Conservation (phyloP, 345 rosid species). For the Eucalyptus tenuipes region DNA sequence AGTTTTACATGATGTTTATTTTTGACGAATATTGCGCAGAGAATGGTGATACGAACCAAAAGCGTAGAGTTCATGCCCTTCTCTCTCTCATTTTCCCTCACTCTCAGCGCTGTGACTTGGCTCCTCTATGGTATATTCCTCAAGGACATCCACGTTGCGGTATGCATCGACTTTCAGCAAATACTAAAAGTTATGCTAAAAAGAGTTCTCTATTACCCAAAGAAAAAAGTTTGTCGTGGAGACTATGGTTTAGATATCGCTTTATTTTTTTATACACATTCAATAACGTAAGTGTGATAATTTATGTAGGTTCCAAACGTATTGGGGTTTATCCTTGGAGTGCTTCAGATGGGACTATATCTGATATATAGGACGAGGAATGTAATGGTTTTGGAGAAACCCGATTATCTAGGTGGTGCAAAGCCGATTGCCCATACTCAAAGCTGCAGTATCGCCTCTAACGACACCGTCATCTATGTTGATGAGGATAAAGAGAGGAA, state of each 20-base stretch:
- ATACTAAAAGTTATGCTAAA: neutral
- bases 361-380: neutral
- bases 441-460: neutral
- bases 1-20: neutral
- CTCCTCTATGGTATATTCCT: slow-evolving; percentile 13
- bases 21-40: neutral
- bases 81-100: slow-evolving; percentile 1
- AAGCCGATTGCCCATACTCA: neutral
- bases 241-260: neutral
- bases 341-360: slow-evolving; percentile 14
- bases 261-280: neutral
- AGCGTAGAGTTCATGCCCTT: slow-evolving; percentile 15
- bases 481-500: neutral
- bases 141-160: slow-evolving; percentile 18
- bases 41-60: slow-evolving; percentile 1
- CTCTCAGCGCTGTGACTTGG: slow-evolving; percentile 23
- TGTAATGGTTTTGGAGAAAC: neutral
- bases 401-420: neutral
- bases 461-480: neutral
- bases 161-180: neutral
- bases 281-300: neutral
- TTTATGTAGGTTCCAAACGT: slow-evolving; percentile 22
- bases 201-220: neutral
- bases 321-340: slow-evolving; percentile 19
- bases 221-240: neutral